Base-by-base conservation (phyloP, 2,329 filamentous ascomycete species). In the Venturia oleaginea region DNA sequence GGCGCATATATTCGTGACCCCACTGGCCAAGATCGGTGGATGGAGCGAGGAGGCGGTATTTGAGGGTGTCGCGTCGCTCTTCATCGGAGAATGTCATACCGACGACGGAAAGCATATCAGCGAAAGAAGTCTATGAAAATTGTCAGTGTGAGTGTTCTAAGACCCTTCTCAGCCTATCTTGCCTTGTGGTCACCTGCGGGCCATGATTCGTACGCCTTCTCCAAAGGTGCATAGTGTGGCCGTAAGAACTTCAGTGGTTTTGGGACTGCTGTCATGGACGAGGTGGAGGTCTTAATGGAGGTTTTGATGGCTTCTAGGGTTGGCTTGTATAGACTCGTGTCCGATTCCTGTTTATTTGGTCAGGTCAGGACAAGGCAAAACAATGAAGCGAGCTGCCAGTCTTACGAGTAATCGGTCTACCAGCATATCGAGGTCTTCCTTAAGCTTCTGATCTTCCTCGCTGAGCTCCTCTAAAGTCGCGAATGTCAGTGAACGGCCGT, bases 71-170 rank as follows among this genome's bases (percentile, higher is more conserved):
- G 77, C 96, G 86, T 76, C 91, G 87, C 72, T 96, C 91, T 77
- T 97, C 94, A 73, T 97, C 93, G 60, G 93, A 96, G 75, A 93
- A 97, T 64, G 94, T 99, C 94, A 99, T 99, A 67, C 93, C 94
- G 70, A 99, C 89, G 60, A 99, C 94, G 17, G 94, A 99, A 62
- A 99, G 82, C 70, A 96, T 94, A 78, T 99, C 95, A 57, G 94
- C 95, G 68, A 99, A 81, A 3, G 92, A 85, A 74, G 85, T 79
- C 82, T 85, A 70, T 19, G 65, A n/a, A 46, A 11, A 17, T 42
- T 15, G 43, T 62, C 15, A 62, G 22, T 37, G n/a, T 34, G 27
- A n/a, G 15, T 8, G 30, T 57, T 15, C 7, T 7, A 11, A 32
- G 22, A 30, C 4, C 55, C 3, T 27, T 63, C 30, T 30, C 34